Conservation (phyloP, 768 basidiomycete species). For the Strobilomyces dryophilus region DNA sequence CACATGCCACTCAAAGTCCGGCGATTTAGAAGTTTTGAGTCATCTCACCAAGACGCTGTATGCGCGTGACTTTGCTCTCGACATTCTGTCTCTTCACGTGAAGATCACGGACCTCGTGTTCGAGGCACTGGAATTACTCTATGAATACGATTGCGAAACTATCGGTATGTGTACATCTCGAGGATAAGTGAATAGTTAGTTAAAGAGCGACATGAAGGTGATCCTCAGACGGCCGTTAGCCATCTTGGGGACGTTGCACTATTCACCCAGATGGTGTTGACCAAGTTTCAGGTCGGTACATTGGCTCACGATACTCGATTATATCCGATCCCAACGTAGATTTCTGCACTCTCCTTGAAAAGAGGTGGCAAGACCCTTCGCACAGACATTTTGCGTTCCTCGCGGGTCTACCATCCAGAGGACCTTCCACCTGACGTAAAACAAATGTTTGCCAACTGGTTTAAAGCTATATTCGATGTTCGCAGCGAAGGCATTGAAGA, state of each 20-base stretch:
- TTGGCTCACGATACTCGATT: background rate
- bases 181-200: background rate
- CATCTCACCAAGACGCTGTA: slow-evolving; percentile 67
- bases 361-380: slow-evolving; percentile 44
- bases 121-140: slow-evolving; percentile 56
- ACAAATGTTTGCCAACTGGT: slow-evolving; percentile 54
- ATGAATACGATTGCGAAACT: slow-evolving; percentile 75
- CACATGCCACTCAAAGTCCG: slow-evolving; percentile 41
- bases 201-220: slow-evolving; percentile 42
- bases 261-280: slow-evolving; percentile 61
- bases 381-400: slow-evolving; percentile 49
- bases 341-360: slow-evolving; percentile 45
- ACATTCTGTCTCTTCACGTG: slow-evolving; percentile 65
- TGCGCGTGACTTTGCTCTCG: slow-evolving; percentile 53
- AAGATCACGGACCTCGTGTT: slow-evolving; percentile 63
- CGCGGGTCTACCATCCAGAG: slow-evolving; percentile 38
- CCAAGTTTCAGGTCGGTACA: slow-evolving; percentile 57
- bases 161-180: slow-evolving; percentile 51
- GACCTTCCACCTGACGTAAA: slow-evolving; percentile 42
- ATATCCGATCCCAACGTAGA: slow-evolving; percentile 33
- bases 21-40: slow-evolving; percentile 68
- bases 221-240: slow-evolving; percentile 78
- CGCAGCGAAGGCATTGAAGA: slow-evolving; percentile 82
- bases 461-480: slow-evolving; percentile 73
- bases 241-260: slow-evolving; percentile 78